A percentile compares a stretch with the other conserved stretches of the same genome.
Evolutionary conservation across 805 yeast species (phyloP).

Genomic region (Henningerozyma blattae): DNA sequence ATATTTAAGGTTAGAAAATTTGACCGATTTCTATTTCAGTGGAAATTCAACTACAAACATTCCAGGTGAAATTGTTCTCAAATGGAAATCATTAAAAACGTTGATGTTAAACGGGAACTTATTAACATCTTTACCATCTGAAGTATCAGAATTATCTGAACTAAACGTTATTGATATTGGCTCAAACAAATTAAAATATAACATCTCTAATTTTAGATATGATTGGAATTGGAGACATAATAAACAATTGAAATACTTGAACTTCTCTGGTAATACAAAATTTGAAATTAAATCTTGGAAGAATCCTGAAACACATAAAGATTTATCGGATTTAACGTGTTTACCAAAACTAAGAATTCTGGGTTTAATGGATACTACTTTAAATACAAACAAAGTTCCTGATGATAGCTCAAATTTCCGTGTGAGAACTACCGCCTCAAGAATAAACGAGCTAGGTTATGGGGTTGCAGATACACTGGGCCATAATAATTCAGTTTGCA

Average conservation of each 20-base stretch:
- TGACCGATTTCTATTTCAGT: slow-evolving; percentile 61
- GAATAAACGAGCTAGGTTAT: slow-evolving; percentile 59
- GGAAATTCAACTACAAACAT: slow-evolving; percentile 72
- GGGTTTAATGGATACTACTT: slow-evolving; percentile 91
- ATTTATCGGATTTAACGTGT: slow-evolving; percentile 49
- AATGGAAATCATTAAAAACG: slow-evolving; percentile 44
- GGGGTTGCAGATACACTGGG: slow-evolving; percentile 91
- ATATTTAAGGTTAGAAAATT: slow-evolving; percentile 42
- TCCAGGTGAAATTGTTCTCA: slow-evolving; percentile 73
- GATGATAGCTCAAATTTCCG: slow-evolving; percentile 77
- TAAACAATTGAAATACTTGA: slow-evolving; percentile 59
- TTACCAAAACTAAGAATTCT: slow-evolving; percentile 59
- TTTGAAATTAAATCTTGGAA: slow-evolving; percentile 68
- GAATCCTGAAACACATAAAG: slow-evolving; percentile 37
- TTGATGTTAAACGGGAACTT: slow-evolving; percentile 74
- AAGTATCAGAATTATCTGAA: slow-evolving; percentile 53
- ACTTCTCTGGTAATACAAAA: slow-evolving; percentile 85
- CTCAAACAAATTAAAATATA: slow-evolving; percentile 79
- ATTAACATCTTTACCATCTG: slow-evolving; percentile 79
- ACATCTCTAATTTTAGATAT: slow-evolving; percentile 85
- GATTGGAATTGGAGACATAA: slow-evolving; percentile 98
- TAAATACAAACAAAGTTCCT: slow-evolving; percentile 79
- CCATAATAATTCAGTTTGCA: slow-evolving; percentile 45
- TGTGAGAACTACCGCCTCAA: slow-evolving; percentile 82
- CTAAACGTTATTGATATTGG: slow-evolving; percentile 79